phyloP scores from a whole-genome alignment of 139 green algal genomes.

The Mychonastes homosphaera region DNA sequence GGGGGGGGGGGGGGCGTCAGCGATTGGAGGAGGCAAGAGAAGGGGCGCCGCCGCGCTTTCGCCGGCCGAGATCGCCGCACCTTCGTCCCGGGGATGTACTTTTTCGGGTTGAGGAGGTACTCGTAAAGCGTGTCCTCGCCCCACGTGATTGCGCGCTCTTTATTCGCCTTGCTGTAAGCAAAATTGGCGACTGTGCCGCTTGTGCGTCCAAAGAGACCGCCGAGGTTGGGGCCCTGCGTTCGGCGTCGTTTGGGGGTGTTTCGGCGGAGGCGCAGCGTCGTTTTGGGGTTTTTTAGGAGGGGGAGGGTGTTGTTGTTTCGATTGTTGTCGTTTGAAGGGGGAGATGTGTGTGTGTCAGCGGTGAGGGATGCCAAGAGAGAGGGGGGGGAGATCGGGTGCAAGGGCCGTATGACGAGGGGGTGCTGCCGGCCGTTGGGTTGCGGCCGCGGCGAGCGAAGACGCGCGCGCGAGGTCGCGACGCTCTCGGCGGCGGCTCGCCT shows the following conservation, averaged over 20 bases:
- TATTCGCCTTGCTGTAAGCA: conserved; percentile 96
- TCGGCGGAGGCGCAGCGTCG: neutral
- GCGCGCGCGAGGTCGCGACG: no score
- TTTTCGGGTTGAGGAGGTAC: conserved; percentile 96
- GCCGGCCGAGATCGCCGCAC: no score
- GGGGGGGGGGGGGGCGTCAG: no score
- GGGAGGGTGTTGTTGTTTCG: no score
- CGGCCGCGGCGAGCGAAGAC: no score
- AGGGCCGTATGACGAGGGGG: neutral
- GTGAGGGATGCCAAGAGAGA: conserved; percentile 6
- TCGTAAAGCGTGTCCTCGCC: conserved; percentile 84
- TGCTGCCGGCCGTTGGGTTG: no score
- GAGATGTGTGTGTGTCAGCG: neutral
- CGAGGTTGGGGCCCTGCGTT: conserved; percentile 85
- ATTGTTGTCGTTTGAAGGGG: neutral
- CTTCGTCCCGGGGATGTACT: no score
- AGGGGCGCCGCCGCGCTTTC: no score
- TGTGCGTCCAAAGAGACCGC: conserved; percentile 83
- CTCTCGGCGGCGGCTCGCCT: no score
- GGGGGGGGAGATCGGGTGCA: neutral
- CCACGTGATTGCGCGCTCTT: conserved; percentile 84
- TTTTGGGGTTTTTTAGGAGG: neutral
- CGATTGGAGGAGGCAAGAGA: neutral
- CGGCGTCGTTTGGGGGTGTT: neutral
- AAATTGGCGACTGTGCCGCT: conserved; percentile 81